Evolutionary conservation across 176 grass and related monocot genomes (phyloP), one percentile per base, ranked within the genome.

Genomic region (Elymus sibiricus): DNA sequence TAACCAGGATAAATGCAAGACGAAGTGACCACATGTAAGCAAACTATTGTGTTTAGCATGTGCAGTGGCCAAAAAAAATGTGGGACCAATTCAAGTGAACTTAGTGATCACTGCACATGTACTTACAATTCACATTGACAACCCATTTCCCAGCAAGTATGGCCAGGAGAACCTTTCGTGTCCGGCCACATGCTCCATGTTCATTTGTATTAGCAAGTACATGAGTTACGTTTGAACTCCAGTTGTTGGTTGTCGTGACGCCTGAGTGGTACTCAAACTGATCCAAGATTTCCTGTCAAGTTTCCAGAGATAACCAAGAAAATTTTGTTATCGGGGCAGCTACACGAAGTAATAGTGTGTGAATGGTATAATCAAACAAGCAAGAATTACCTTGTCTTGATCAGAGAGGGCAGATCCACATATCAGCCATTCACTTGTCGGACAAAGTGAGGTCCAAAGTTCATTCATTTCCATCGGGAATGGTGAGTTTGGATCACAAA

Each of bases 121-220:
- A 90, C 97, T 92, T 88, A 98, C 97, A 98, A 16, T 94, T 87
- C 29, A 98, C 80, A 83, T 78, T 94, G 64, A 98, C 38, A 83
- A 98, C 84, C 97, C 97, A 98, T 86, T 95, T 98, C 16, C 94
- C 97, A 82, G 90, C 40, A 73, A 98, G 74, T 84, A 94, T 96
- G 70, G 97, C 94, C 97, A 98, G 92, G 49, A 98, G 93, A 84
- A 98, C 83, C 77, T 98, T 98, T 3, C 95, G 92, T 87, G 97
- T 95, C 90, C 97, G 92, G 17, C 81, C 75, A 70, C 92, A 98
- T 75, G 91, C 90, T 28, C 92, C 90, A 47, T 35, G 62, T 83
- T 91, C 89, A 80, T 98, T 86, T 0, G 92, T 96, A 74, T 76
- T 91, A 86, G 94, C 93, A 40, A 98, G 91, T 80, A 98, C 82